Evolutionary conservation across 2,329 filamentous ascomycete genomes (phyloP).

Genomic region (Periconia digitata): DNA sequence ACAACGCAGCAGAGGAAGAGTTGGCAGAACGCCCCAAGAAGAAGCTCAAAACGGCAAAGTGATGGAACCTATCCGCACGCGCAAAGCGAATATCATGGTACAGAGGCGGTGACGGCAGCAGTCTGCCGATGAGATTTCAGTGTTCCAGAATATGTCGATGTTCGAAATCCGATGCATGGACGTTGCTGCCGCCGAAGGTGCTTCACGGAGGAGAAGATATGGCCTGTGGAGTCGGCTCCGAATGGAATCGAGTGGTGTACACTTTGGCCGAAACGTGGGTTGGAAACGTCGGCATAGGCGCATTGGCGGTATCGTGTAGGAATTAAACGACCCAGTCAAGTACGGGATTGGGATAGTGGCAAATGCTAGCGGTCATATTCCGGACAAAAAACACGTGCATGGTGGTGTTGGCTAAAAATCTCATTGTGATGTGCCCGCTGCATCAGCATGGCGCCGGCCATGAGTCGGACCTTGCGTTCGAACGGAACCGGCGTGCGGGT

Average conservation of each 20-base stretch:
- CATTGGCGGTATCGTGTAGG: slow-evolving; percentile 12
- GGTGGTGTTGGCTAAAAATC: slow-evolving; percentile 5
- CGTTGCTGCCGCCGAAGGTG: slow-evolving; percentile 14
- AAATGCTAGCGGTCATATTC: slow-evolving; percentile 26
- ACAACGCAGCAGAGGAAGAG: slow-evolving; percentile 53
- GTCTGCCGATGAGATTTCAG: slow-evolving; percentile 10
- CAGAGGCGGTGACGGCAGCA: slow-evolving; percentile 21
- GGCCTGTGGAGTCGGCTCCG: slow-evolving; percentile 22
- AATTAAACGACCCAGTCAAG: slow-evolving; percentile 25
- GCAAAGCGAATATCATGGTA: neutral
- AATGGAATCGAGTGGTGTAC: slow-evolving; percentile 14
- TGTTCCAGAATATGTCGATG: slow-evolving; percentile 22
- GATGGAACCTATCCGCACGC: slow-evolving; percentile 14
- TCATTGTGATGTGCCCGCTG: slow-evolving; percentile 13
- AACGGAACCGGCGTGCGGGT: neutral
- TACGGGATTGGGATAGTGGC: slow-evolving; percentile 31
- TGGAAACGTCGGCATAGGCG: slow-evolving; percentile 2
- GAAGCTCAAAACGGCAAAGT: slow-evolving; percentile 58
- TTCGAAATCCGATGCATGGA: slow-evolving; percentile 18
- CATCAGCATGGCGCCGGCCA: slow-evolving; percentile 20
- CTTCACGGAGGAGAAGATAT: neutral
- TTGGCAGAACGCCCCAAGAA: slow-evolving; percentile 64
- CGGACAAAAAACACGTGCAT: slow-evolving; percentile 21
- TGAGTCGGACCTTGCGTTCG: slow-evolving; percentile 21
- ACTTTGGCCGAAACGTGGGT: slow-evolving; percentile 16